Percentiles rank a stretch among this genome's conserved stretches.
phyloP scores from a whole-genome alignment of 2,329 filamentous ascomycete species.

The Neofusicoccum parvum region DNA sequence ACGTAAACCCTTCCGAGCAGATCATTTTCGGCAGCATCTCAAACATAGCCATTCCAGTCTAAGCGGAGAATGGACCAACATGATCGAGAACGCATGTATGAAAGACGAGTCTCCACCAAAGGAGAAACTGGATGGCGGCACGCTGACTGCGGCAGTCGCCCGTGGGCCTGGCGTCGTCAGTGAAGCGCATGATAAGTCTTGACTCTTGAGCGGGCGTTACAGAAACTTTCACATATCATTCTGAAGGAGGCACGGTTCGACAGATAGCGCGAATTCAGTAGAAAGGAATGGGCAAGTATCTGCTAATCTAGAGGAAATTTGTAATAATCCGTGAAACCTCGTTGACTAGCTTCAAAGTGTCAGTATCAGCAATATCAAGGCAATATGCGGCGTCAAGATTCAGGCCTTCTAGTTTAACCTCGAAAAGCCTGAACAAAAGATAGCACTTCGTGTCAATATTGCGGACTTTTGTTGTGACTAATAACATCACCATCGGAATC shows the following conservation, averaged over 20 bases:
- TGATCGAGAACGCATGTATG: constrained; percentile 96
- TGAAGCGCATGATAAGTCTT: constrained; percentile 43
- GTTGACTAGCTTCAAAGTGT: no score
- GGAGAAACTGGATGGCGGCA: constrained; percentile 35
- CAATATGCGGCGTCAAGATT: no score
- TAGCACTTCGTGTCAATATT: no score
- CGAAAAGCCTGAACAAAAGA: no score
- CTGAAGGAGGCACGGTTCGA: neutral
- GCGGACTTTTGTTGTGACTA: no score
- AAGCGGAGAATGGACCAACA: constrained; percentile 98
- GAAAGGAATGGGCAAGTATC: no score
- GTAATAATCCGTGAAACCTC: no score
- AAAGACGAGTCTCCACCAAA: constrained; percentile 73
- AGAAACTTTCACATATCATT: constrained; percentile 17
- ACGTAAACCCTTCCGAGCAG: constrained; percentile 97
- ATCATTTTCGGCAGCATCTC: constrained; percentile 96
- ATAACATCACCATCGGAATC: no score
- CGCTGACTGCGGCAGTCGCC: constrained; percentile 25
- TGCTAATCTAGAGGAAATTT: no score
- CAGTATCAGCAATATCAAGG: no score
- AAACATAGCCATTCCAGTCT: constrained; percentile 97
- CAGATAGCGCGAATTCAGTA: no score
- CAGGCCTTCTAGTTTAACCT: no score
- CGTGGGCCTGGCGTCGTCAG: constrained; percentile 39
- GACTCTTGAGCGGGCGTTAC: constrained; percentile 24